phyloP scores from a whole-genome alignment of 2,329 filamentous ascomycete species.

The Pleomassaria siparia region DNA sequence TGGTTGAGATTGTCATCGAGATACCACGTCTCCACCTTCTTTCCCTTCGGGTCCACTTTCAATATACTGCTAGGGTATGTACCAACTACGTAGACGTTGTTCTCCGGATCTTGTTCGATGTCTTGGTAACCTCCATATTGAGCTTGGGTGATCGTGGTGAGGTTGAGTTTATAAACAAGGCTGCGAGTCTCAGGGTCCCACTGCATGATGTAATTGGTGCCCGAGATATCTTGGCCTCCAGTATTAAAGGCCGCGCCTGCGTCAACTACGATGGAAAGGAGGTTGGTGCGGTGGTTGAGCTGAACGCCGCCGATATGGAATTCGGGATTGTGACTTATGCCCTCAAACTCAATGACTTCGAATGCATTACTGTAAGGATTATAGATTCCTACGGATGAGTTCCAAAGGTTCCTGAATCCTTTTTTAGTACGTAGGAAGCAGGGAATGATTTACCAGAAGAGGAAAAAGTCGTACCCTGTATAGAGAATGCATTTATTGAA shows the following conservation, averaged over 20 bases:
- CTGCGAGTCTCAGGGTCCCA: constrained; percentile 6
- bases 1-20: constrained; percentile 4
- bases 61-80: constrained; percentile 16
- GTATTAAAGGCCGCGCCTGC: constrained; percentile 11
- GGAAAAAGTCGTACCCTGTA: constrained; percentile 5
- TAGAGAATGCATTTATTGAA: constrained; percentile 13
- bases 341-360: constrained; percentile 8
- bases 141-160: constrained; percentile 15
- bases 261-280: constrained; percentile 12
- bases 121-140: constrained; percentile 22
- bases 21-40: constrained; percentile 17
- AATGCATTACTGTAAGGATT: constrained; percentile 8
- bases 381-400: constrained; percentile 13
- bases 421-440: not conserved
- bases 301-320: constrained; percentile 15
- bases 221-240: constrained; percentile 11
- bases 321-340: constrained; percentile 11
- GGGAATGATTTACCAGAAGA: not conserved
- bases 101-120: constrained; percentile 17
- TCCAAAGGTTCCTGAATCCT: constrained; percentile 7
- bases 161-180: constrained; percentile 8
- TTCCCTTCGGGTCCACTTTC: constrained; percentile 13
- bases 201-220: constrained; percentile 12
- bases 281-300: constrained; percentile 6
- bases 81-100: constrained; percentile 20